Percentiles rank a stretch among this genome's conserved stretches.
phyloP scores from a whole-genome alignment of 495 filamentous ascomycete genomes.

The Talaromyces ruber region DNA sequence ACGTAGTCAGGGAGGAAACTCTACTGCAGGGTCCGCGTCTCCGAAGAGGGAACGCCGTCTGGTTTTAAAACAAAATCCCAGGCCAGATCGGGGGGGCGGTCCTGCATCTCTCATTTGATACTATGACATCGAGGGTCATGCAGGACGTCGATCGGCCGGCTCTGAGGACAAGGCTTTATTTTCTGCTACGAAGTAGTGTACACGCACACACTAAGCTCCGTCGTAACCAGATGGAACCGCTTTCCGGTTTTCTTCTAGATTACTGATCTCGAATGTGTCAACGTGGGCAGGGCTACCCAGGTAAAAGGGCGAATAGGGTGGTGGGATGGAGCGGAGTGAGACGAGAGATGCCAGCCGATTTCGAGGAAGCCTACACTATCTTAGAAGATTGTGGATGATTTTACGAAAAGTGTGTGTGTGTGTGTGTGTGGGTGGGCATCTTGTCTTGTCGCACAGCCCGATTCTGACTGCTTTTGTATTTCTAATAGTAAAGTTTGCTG shows the following conservation, averaged over 20 bases:
- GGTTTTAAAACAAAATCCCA: constrained; percentile 6
- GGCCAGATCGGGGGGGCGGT: constrained; percentile 19
- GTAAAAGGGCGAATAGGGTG: neutral
- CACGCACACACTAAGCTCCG: neutral
- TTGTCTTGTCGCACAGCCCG: constrained; percentile 12
- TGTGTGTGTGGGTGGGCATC: constrained; percentile 16
- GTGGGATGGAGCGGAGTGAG: neutral
- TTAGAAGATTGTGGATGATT: constrained; percentile 2
- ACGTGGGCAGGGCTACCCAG: neutral
- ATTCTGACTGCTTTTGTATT: constrained; percentile 1
- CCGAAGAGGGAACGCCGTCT: constrained; percentile 6
- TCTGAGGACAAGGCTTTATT: constrained; percentile 8
- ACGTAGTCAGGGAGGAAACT: constrained; percentile 7
- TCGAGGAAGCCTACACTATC: neutral
- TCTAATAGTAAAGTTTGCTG: neutral
- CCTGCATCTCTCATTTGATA: constrained; percentile 46
- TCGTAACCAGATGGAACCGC: neutral
- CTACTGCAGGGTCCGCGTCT: constrained; percentile 6
- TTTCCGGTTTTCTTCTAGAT: constrained; percentile 2
- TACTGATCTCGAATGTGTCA: neutral
- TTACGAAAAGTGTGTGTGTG: constrained; percentile 12
- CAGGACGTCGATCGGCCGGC: constrained; percentile 19
- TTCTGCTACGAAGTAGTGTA: neutral
- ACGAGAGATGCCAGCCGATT: neutral
- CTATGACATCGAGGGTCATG: constrained; percentile 40